A percentile compares a stretch with the other conserved stretches of the same genome.
Conservation (phyloP, 2,329 filamentous ascomycete species). For the Penicillium sp. region DNA sequence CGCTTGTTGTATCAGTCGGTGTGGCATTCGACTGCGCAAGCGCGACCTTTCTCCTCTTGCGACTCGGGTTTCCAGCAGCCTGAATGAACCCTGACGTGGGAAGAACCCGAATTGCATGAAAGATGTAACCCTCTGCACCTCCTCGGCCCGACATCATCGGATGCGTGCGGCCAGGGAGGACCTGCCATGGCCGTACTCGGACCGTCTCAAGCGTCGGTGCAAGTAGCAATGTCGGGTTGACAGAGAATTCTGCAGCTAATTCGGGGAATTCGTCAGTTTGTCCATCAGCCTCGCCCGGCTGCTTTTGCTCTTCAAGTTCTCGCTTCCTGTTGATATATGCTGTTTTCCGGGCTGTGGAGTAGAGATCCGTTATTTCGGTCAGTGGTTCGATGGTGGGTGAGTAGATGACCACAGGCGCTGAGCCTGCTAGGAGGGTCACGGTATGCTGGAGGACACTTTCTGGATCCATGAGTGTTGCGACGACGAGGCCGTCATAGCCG, state of each 20-base stretch:
- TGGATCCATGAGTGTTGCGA: conserved; percentile 83
- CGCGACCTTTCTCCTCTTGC: conserved; percentile 69
- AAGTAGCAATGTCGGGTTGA: conserved; percentile 85
- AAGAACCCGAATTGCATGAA: conserved; percentile 80
- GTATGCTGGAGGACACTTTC: conserved; percentile 73
- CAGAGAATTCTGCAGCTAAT: conserved; percentile 71
- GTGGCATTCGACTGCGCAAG: conserved; percentile 27
- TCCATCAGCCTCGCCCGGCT: conserved; percentile 16
- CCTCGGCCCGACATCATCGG: conserved; percentile 89
- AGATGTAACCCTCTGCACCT: conserved; percentile 87
- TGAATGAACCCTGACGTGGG: conserved; percentile 80
- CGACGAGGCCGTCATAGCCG: conserved; percentile 80
- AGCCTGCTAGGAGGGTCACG: conserved; percentile 80
- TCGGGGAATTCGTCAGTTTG: conserved; percentile 27
- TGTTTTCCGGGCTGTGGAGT: conserved; percentile 77
- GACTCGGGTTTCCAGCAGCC: conserved; percentile 73
- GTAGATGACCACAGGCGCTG: conserved; percentile 85
- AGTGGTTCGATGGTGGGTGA: conserved; percentile 80
- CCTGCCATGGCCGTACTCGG: conserved; percentile 82
- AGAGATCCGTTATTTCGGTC: conserved; percentile 77
- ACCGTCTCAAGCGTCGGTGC: conserved; percentile 81
- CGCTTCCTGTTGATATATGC: conserved; percentile 63
- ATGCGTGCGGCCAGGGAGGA: conserved; percentile 88
- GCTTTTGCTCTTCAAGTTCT: conserved; percentile 30
- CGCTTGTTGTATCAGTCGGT: conserved; percentile 19